Evolutionary conservation across 2,329 filamentous ascomycete species (phyloP).

Genomic region (Botrytis pseudocinerea): DNA sequence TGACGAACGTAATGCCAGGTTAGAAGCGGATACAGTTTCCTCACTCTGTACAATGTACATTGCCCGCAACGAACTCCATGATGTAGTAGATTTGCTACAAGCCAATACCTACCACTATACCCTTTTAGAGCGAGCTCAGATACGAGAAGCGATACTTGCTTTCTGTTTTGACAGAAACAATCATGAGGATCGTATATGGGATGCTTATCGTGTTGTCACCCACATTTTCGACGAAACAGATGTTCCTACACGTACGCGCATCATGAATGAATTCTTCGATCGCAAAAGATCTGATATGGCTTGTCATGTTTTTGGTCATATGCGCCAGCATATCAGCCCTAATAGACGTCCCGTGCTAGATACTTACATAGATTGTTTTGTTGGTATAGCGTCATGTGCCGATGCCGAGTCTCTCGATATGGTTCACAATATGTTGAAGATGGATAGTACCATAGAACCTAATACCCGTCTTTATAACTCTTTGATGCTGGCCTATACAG

Average conservation of each 20-base stretch:
- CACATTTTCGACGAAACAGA: constrained; percentile 67
- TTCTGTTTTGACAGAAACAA: constrained; percentile 66
- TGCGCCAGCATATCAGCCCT: constrained; percentile 73
- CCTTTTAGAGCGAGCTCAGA: constrained; percentile 63
- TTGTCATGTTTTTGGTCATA: constrained; percentile 83
- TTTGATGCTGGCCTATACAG: constrained; percentile 81
- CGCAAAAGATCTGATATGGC: constrained; percentile 82
- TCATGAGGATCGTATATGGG: constrained; percentile 65
- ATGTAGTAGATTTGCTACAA: constrained; percentile 80
- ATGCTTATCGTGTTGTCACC: constrained; percentile 64
- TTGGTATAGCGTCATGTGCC: constrained; percentile 65
- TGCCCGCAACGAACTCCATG: constrained; percentile 71
- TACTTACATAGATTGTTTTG: constrained; percentile 76
- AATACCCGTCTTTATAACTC: constrained; percentile 78
- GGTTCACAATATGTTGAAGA: constrained; percentile 91
- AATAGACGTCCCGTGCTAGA: constrained; percentile 66
- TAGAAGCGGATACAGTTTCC: constrained; percentile 74
- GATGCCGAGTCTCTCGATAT: constrained; percentile 68
- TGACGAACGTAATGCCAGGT: constrained; percentile 65
- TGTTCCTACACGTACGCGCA: constrained; percentile 61
- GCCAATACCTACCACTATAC: constrained; percentile 71
- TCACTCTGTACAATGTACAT: constrained; percentile 74
- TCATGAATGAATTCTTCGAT: constrained; percentile 83
- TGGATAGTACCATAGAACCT: constrained; percentile 78
- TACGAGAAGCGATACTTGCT: constrained; percentile 64